Percentiles rank a stretch among this genome's conserved stretches.
phyloP scores from a whole-genome alignment of 768 basidiomycete genomes.

The Russula sp. region DNA sequence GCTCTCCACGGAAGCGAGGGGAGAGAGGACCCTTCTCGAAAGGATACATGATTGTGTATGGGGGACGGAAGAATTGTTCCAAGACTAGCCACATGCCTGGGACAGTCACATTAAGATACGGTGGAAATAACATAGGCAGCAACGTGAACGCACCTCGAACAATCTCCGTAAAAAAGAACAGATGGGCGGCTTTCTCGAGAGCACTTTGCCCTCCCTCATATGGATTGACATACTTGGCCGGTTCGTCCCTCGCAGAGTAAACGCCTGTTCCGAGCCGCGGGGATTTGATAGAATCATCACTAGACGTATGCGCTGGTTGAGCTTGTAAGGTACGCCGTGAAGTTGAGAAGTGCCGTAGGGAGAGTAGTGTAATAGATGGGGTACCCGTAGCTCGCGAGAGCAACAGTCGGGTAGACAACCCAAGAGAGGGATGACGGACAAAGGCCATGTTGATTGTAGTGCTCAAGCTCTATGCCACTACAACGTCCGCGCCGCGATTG shows the following conservation, averaged over 20 bases:
- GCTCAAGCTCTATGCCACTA: slow-evolving; percentile 41
- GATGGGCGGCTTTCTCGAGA: slow-evolving; percentile 90
- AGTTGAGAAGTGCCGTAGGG: slow-evolving; percentile 52
- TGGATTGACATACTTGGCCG: slow-evolving; percentile 57
- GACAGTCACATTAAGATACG: slow-evolving; percentile 24
- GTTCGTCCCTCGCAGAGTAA: slow-evolving; percentile 41
- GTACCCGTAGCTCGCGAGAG: slow-evolving; percentile 32
- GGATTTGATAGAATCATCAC: slow-evolving; percentile 35
- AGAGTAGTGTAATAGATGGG: slow-evolving; percentile 40
- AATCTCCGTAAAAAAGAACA: slow-evolving; percentile 99
- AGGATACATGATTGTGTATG: slow-evolving; percentile 98
- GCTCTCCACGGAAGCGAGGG: slow-evolving; percentile 97
- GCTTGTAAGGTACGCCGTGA: slow-evolving; percentile 31
- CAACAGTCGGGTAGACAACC: slow-evolving; percentile 49
- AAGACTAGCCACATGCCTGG: slow-evolving; percentile 97
- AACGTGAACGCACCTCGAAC: slow-evolving; percentile 66
- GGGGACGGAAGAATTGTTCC: slow-evolving; percentile 88
- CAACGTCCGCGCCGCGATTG: slow-evolving; percentile 5
- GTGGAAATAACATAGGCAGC: slow-evolving; percentile 17
- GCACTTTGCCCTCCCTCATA: slow-evolving; percentile 83
- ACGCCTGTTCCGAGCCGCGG: slow-evolving; percentile 37
- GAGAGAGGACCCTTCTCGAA: slow-evolving; percentile 98
- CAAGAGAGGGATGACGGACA: slow-evolving; percentile 50
- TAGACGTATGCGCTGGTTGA: slow-evolving; percentile 29
- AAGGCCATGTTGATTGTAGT: slow-evolving; percentile 52